Evolutionary conservation across 495 filamentous ascomycete species (phyloP), one percentile per base, ranked within the genome.

Genomic region (Lineolata rhizophorae): DNA sequence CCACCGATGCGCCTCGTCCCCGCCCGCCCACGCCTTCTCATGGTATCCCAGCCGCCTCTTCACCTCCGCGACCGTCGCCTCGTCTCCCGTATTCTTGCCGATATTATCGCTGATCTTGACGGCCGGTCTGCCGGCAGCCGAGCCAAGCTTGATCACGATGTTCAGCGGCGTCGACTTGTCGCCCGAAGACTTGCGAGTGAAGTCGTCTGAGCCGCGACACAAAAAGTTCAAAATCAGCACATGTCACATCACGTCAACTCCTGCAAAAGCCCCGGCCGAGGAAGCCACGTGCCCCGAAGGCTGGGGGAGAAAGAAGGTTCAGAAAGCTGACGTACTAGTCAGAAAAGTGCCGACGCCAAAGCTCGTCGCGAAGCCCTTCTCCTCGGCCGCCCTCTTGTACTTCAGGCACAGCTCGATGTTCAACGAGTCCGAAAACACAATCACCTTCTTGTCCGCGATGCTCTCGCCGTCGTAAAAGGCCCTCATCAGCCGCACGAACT

Each of bases 61-160:
- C 22, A 94, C 85, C 42, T 71, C 62, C 33, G 67, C 62, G 2
- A 97, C 76, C 6, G 71, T 82, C 18, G 56, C 60, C 43, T 65
- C 64, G 42, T 93, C 79, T 9, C 87, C 87, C 0, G 82, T 95
- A 39, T 95, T 95, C 62, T 97, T 97, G 26, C 83, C 82, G 44
- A 79, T 64, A 47, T 95, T 93, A 48, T 97, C 87, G 41, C 85
- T 94, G 37, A 97, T 81, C 61, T 97, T 97, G 43, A 97, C 65
- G 0, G 84, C 82, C 0, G 75, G 70, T n/a, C 68, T 64, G 5
- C 84, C 84, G 14, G 58, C 67, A 0, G 83, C 87, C 9, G 77
- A 78, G 32, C 75, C 70, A 29, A 97, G 63, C 55, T 97, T 97
- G 56, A 97, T 91, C 40, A 97, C 87, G 40, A 97, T 97, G 41